phyloP scores from a whole-genome alignment of 306 rosid species.

The Vigna mungo region DNA sequence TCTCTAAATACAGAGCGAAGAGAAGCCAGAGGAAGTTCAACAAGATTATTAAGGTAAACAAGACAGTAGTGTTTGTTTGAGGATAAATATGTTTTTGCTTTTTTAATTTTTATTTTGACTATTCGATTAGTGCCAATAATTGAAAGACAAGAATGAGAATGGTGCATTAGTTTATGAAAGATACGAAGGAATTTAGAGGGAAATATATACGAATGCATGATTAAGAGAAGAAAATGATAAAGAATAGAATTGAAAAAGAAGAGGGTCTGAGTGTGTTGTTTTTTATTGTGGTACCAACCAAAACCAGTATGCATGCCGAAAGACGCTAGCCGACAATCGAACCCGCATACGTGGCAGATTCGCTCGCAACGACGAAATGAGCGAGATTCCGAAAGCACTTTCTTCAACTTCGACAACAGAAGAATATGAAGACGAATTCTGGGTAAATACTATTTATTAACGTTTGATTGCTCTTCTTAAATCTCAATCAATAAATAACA shows the following conservation, averaged over 20 bases:
- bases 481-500: background rate
- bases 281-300: conserved; percentile 35
- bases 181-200: background rate
- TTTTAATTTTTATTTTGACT: background rate
- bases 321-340: conserved; percentile 88
- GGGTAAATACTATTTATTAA: conserved; percentile 55
- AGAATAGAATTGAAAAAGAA: background rate
- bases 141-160: conserved; percentile 13
- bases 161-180: conserved; percentile 3
- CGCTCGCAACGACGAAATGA: conserved; percentile 76
- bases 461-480: background rate
- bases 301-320: conserved; percentile 86
- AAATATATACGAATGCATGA: conserved; percentile 30
- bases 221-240: background rate
- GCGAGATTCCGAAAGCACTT: conserved; percentile 59
- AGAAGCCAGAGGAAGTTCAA: conserved; percentile 87
- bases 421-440: conserved; percentile 69
- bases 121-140: background rate
- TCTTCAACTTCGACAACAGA: conserved; percentile 60
- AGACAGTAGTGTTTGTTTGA: background rate
- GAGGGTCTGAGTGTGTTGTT: conserved; percentile 29
- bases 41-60: conserved; percentile 79
- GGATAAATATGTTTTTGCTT: background rate
- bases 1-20: conserved; percentile 84
- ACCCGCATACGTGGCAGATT: conserved; percentile 94